phyloP scores from a whole-genome alignment of 208 protist species.

The Crithidia fasciculata region DNA sequence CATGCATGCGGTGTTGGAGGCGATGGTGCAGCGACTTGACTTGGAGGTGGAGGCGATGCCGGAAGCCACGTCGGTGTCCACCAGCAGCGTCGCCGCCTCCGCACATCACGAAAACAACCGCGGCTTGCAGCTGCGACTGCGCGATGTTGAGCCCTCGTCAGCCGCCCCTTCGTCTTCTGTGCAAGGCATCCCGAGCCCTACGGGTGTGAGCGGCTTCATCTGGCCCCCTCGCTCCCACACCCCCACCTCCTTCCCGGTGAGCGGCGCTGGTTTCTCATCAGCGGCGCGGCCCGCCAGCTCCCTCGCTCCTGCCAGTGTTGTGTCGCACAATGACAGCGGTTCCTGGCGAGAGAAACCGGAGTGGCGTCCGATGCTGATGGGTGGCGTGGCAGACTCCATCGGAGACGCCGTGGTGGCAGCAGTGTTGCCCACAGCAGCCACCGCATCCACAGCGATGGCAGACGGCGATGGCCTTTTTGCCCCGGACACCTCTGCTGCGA shows the following conservation, averaged over 20 bases:
- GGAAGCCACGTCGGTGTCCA: background rate
- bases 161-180: background rate
- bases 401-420: too few relatives aligned
- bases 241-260: background rate
- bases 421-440: too few relatives aligned
- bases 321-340: background rate
- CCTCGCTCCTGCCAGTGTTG: background rate
- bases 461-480: too few relatives aligned
- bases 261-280: background rate
- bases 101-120: background rate
- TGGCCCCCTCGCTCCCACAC: slow-evolving; percentile 10
- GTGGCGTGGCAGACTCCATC: too few relatives aligned
- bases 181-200: background rate
- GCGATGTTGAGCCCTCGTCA: background rate
- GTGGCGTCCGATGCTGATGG: background rate
- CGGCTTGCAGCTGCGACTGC: background rate
- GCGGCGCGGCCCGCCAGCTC: slow-evolving; percentile 8
- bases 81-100: background rate
- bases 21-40: slow-evolving; percentile 31
- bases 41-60: slow-evolving; percentile 22
- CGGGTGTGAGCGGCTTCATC: slow-evolving; percentile 3
- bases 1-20: slow-evolving; percentile 38
- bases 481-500: too few relatives aligned
- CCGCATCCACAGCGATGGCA: too few relatives aligned
- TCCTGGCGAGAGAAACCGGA: background rate